Percentiles rank a stretch among this genome's conserved stretches.
These are phyloP conservation scores for Cutaneotrichosporon cavernicola DNA, from an alignment of 1,284 basidiomycete genomes.

Conservation along the genomic window DNA sequence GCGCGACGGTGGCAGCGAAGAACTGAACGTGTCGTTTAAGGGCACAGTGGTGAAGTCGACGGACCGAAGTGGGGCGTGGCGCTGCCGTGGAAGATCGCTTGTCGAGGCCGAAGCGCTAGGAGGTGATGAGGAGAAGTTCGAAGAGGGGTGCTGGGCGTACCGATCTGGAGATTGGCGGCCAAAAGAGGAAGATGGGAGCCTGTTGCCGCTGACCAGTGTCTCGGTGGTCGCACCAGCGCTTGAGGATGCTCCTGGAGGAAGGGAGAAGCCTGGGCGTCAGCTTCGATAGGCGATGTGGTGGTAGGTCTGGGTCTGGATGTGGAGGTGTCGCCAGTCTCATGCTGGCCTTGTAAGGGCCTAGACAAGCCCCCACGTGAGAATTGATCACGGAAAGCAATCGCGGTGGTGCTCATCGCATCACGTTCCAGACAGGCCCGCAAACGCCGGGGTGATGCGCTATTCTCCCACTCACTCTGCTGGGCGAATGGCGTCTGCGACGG, in stretches of 20 bases:
- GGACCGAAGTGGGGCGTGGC: not conserved
- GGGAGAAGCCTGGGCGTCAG: conserved; percentile 10
- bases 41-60: conserved; percentile 16
- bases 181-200: not conserved
- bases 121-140: not conserved
- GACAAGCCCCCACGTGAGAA: not conserved
- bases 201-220: not conserved
- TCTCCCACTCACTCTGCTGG: conserved; percentile 7
- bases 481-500: conserved; percentile 4
- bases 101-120: not conserved
- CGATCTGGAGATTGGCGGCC: not conserved
- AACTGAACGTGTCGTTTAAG: conserved; percentile 17
- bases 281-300: not conserved
- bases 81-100: not conserved
- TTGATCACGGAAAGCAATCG: not conserved
- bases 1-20: not conserved
- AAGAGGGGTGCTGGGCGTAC: not conserved
- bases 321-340: not conserved
- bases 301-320: not conserved
- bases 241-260: conserved; percentile 4
- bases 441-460: not conserved
- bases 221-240: not conserved
- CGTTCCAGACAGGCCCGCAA: not conserved
- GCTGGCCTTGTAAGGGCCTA: not conserved
- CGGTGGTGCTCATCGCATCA: not conserved